Percentiles rank a stretch among this genome's conserved stretches.
Evolutionary conservation across 768 basidiomycete species (phyloP).

Genomic region (Russula foetens): DNA sequence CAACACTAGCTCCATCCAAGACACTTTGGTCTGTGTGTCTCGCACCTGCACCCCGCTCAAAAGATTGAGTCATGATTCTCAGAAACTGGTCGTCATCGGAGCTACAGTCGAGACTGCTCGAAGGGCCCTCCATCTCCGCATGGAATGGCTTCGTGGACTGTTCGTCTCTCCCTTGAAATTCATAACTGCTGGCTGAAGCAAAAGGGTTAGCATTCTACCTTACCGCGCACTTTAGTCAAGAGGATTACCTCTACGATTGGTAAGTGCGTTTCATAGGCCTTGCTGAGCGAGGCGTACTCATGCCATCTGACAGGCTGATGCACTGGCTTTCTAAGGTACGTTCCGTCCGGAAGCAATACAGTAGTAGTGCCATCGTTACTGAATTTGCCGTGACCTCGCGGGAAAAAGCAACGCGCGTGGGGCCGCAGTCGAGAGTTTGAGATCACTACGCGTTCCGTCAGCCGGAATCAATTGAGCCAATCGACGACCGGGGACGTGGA

Average conservation of each 20-base stretch:
- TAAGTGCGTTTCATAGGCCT: slow-evolving; percentile 26
- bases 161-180: slow-evolving; percentile 28
- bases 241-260: slow-evolving; percentile 86
- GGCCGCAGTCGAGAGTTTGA: slow-evolving; percentile 84
- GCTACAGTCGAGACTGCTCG: slow-evolving; percentile 83
- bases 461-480: slow-evolving; percentile 55
- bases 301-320: slow-evolving; percentile 55
- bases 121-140: slow-evolving; percentile 68
- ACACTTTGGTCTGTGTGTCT: slow-evolving; percentile 53
- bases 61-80: slow-evolving; percentile 2
- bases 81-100: slow-evolving; percentile 89
- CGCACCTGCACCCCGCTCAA: not conserved
- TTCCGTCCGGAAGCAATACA: slow-evolving; percentile 5
- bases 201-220: slow-evolving; percentile 63
- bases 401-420: slow-evolving; percentile 78
- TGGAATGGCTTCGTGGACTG: slow-evolving; percentile 90
- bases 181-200: slow-evolving; percentile 12
- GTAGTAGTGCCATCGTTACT: not conserved
- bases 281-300: slow-evolving; percentile 1
- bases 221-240: slow-evolving; percentile 81
- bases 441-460: slow-evolving; percentile 71
- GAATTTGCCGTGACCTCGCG: slow-evolving; percentile 2
- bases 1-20: slow-evolving; percentile 63
- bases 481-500: slow-evolving; percentile 69
- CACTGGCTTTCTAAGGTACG: slow-evolving; percentile 79